A percentile compares a stretch with the other conserved stretches of the same genome.
These are phyloP conservation scores for Rubus parviflorus DNA, from an alignment of 306 rosid genomes.

Conservation along the genomic window DNA sequence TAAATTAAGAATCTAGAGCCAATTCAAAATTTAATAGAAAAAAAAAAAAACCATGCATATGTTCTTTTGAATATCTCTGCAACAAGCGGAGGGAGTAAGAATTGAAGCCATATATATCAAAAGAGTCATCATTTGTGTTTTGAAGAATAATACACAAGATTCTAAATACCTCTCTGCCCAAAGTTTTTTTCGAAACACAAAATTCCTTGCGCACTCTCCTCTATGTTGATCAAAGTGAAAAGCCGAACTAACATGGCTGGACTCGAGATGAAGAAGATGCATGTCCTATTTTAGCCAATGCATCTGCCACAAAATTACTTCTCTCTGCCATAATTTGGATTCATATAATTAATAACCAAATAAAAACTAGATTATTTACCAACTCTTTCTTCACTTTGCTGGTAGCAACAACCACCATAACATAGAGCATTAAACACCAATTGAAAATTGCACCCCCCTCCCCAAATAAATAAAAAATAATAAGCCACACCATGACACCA, in stretches of 20 bases:
- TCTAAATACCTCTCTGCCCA: too few relatives aligned
- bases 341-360: not conserved
- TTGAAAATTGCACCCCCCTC: not conserved
- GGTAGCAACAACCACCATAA: constrained; percentile 14
- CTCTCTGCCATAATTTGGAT: not conserved
- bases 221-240: not conserved
- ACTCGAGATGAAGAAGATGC: not conserved
- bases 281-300: not conserved
- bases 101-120: not conserved
- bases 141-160: too few relatives aligned
- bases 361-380: not conserved
- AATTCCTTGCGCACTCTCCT: too few relatives aligned
- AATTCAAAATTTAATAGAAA: constrained; percentile 2
- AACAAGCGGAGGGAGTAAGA: not conserved
- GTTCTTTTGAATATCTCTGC: not conserved
- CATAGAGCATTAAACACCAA: not conserved
- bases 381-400: constrained; percentile 1
- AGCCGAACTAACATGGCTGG: not conserved
- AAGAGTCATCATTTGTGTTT: too few relatives aligned
- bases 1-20: constrained; percentile 27
- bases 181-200: too few relatives aligned
- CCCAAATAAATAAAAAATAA: not conserved
- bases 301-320: not conserved
- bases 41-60: not conserved
- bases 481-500: too few relatives aligned